Evolutionary conservation across 2,329 filamentous ascomycete genomes (phyloP), one percentile per base, ranked within the genome.

Genomic region (Rugonectria rugulosa): DNA sequence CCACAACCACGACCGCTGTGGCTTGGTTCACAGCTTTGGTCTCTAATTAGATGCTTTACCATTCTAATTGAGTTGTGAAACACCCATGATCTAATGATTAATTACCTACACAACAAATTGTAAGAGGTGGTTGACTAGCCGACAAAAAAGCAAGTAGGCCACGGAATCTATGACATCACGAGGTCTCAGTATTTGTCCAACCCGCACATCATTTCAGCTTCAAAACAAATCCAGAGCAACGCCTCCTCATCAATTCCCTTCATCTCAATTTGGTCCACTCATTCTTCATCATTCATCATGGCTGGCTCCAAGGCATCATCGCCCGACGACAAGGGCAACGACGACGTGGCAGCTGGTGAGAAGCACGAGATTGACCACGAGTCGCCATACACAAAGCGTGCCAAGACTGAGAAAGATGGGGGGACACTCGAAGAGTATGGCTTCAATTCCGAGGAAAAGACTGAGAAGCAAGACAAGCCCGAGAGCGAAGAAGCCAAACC

Each of bases 301-400:
- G 9, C 44, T 14, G 23, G 12, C 17, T 38, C n/a, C 10, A 6
- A 26, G 23, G 20, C 32, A 38, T 20, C 32, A n/a, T 37, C 44
- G 9, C 12, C 26, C 14, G 42, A 24, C 17, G 19, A n/a, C n/a
- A 49, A 53, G n/a, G 57, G 23, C 5, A 53, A 60, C 37, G 45
- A 55, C 9, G 42, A 57, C 11, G 36, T 49, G 5, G n/a, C 59
- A 14, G 36, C 62, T 19, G 68, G 70, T 3, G 65, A 69, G 12
- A 72, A 71, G 57, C 70, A 70, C 44, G 60, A 67, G 45, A 69
- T 67, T 12, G 53, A 67, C 12, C 62, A 68, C 17, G 60, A 67
- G 12, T 59, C 54, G 2, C 65, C 69, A 6, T 56, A 66, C 24
- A 59, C 63, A 5, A 72, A 71, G 57, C 63, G 69, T 3, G 20